Evolutionary conservation across 306 rosid species (phyloP).

Genomic region (Sicyos baderoa): DNA sequence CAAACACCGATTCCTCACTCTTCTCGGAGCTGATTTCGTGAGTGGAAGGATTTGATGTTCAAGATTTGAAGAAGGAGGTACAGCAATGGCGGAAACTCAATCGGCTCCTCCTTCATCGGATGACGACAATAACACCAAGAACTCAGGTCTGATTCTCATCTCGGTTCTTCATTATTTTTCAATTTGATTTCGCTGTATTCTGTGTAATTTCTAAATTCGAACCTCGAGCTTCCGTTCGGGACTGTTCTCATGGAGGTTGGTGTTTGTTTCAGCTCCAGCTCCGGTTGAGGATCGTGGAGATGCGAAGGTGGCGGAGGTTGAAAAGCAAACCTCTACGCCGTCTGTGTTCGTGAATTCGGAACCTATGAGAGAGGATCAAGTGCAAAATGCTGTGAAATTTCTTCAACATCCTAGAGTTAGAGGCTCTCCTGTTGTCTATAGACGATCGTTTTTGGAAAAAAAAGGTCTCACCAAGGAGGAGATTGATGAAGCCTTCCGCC

Average conservation of each 20-base stretch:
- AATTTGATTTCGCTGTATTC: background rate
- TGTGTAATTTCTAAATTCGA: background rate
- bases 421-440: slow-evolving; percentile 79
- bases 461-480: slow-evolving; percentile 95
- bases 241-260: background rate
- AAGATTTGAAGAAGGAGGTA: background rate
- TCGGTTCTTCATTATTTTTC: background rate
- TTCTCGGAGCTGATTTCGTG: background rate
- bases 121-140: slow-evolving; percentile 29
- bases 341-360: slow-evolving; percentile 75
- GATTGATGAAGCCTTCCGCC: slow-evolving; percentile 93
- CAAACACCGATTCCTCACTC: background rate
- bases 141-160: slow-evolving; percentile 34
- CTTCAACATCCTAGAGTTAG: slow-evolving; percentile 81
- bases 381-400: slow-evolving; percentile 88
- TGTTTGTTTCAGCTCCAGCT: slow-evolving; percentile 27
- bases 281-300: slow-evolving; percentile 40
- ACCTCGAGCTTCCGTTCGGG: background rate
- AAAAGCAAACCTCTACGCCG: slow-evolving; percentile 37
- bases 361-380: slow-evolving; percentile 88
- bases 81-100: slow-evolving; percentile 13
- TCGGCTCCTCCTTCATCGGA: slow-evolving; percentile 29
- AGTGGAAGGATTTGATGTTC: background rate
- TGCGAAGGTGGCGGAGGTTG: slow-evolving; percentile 45
- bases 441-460: slow-evolving; percentile 86